Evolutionary conservation across 306 rosid genomes (phyloP), one percentile per base, ranked within the genome.

Genomic region (Boehmeria nivea): DNA sequence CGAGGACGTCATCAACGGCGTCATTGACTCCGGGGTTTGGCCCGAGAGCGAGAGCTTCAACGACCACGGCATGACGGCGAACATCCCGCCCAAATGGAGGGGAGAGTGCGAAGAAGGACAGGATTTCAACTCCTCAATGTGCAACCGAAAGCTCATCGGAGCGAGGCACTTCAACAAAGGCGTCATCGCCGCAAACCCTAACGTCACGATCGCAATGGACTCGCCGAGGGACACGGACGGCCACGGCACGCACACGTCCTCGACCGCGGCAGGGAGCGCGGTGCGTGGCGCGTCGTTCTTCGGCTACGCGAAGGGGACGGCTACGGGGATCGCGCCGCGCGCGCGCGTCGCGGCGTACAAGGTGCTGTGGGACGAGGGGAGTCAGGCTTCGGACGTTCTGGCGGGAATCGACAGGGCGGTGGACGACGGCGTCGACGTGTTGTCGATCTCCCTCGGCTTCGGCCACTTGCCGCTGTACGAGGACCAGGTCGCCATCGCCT

Each of bases 371-470:
- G 8, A 27, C 1, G 70, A 28, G 10, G 70, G 67, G 11, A 8
- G 15, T 3, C 55, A 42, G 7, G 20, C 62, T 53, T 63, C 79
- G 15, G 75, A 74, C 44, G 46, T 64, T 31, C 60, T 68, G 2
- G 75, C 71, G 0, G 75, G 44, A 1, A 37, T 74, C 37, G 71
- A 68, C 49, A 62, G 59, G 20, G 79, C 79, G 3, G 48, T 68
- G 28, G 64, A 51, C 1, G 79, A 68, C 27, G 75, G 68, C 3
- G 75, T 74, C 1, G 72, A 74, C 20, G 75, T 64, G 3, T 36
- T 74, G 22, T 64, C 71, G 0, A 36, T 64, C 16, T 59, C 79
- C 7, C 1, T 60, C 0, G 49, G 73, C 2, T 40, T 13, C 36
- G 51, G 55, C 16, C 2, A 11, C 18, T 14, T 22, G 20, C 43